A percentile compares a stretch with the other conserved stretches of the same genome.
Conservation (phyloP, 768 basidiomycete genomes). For the Suillus decipiens region DNA sequence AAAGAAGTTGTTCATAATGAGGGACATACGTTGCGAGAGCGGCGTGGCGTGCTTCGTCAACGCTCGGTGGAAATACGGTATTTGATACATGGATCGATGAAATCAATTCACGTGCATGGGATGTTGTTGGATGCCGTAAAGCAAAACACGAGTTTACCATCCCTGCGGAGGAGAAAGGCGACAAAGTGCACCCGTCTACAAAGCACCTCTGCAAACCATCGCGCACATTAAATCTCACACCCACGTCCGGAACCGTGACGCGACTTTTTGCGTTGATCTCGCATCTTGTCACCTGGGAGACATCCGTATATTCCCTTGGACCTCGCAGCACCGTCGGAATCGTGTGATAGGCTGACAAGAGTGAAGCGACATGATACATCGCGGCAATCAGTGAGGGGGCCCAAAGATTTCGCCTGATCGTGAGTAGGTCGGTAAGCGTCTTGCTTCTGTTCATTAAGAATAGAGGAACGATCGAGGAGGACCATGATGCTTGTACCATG, state of each 20-base stretch:
- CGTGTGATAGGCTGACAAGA: background rate
- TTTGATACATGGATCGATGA: background rate
- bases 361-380: background rate
- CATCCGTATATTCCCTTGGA: background rate
- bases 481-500: background rate
- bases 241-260: conserved; percentile 4
- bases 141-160: background rate
- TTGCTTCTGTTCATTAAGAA: background rate
- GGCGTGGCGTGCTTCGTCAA: conserved; percentile 5
- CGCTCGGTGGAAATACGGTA: background rate
- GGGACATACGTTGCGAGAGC: background rate
- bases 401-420: background rate
- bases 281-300: conserved; percentile 2
- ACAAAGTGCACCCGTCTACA: background rate
- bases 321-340: background rate
- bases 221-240: background rate
- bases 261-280: background rate
- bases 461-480: background rate
- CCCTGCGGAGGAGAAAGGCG: background rate
- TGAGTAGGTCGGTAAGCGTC: background rate
- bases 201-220: too few species aligned
- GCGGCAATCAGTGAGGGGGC: background rate
- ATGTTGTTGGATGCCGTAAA: background rate
- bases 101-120: conserved; percentile 2
- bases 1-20: conserved; percentile 3